Base-by-base conservation (phyloP, 306 rosid genomes). In the Cicer judaicum region DNA sequence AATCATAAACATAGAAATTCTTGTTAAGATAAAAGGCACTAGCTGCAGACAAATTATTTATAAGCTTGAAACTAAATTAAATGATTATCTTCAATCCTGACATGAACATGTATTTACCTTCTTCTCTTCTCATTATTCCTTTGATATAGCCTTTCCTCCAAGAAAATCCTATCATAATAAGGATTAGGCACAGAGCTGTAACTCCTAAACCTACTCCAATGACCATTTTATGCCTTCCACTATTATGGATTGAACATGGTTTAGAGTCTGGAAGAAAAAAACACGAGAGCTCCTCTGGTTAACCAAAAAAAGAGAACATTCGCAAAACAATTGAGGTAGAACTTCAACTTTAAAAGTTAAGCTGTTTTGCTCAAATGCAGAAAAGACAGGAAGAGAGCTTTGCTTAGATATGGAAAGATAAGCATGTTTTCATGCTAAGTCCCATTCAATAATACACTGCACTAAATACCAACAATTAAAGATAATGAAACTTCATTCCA, bases 191-290 rank as follows among this genome's bases (percentile, higher is more conserved):
- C 5, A 81, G 7, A 64, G 69, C 80, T 57, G 81, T 16, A 42
- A 78, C 64, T 61, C 87, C 84, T 67, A 80, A 50, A 15, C 81
- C 85, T 78, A 74, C 64, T 70, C 85, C 88, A 56, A 81, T 7
- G 2, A 42, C 36, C 49, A 81, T 56, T 55, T 50, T 68, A 34
- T 7, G 68, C 38, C 41, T 78, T 74, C 40, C 54, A 9, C 1
- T 43, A 4, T 74, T 84, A 55, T 13, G 64, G 73, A 40, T 53
- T 19, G 85, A 48, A 71, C 88, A 84, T 18, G 46, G 60, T 81
- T 74, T 68, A 49, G 88, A 81, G 62, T 84, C 88, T 80, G 78
- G 70, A 44, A 62, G 19, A 72, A 41, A 49, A 56, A 64, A 6
- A 40, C 8, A 66, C 39, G 29, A 43, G 38, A 38, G 59, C 10